Conservation (phyloP, 257 asterid genomes). For the Verbena officinalis region DNA sequence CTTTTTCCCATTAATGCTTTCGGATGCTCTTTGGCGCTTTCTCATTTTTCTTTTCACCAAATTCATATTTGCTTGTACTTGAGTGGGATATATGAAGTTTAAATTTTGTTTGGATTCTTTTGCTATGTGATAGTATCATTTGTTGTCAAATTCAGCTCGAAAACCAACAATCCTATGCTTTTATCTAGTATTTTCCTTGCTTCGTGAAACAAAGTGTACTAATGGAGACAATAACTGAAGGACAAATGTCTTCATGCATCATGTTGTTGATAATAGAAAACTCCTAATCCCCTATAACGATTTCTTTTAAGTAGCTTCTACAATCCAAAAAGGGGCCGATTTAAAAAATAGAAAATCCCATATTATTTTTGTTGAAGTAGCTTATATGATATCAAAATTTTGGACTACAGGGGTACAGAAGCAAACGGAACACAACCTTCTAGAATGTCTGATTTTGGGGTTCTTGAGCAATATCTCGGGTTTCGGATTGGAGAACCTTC, state of each 20-base stretch:
- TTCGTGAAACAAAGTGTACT: too few species aligned
- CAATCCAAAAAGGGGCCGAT: too few species aligned
- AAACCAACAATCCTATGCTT: neutral
- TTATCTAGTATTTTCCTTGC: neutral
- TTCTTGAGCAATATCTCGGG: slow-evolving; percentile 90
- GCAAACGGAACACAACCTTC: slow-evolving; percentile 60
- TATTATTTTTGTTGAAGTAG: slow-evolving; percentile 1
- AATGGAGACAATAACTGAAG: too few species aligned
- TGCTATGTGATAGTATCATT: neutral
- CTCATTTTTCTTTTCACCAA: neutral
- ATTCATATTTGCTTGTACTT: neutral
- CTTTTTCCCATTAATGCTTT: neutral
- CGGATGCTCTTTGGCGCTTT: slow-evolving; percentile 3
- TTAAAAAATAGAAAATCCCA: too few species aligned
- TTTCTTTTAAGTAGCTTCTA: too few species aligned
- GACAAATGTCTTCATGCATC: too few species aligned
- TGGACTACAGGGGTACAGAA: slow-evolving; percentile 78
- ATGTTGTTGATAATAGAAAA: neutral
- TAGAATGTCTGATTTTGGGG: slow-evolving; percentile 68
- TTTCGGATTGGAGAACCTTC: slow-evolving; percentile 67
- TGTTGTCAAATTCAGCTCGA: neutral
- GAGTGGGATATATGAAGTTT: slow-evolving; percentile 5
- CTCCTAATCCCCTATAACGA: neutral
- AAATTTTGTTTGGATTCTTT: neutral
- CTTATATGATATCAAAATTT: slow-evolving; percentile 18